phyloP scores from a whole-genome alignment of 1,284 basidiomycete species.

The Ceratobasidium sp. region DNA sequence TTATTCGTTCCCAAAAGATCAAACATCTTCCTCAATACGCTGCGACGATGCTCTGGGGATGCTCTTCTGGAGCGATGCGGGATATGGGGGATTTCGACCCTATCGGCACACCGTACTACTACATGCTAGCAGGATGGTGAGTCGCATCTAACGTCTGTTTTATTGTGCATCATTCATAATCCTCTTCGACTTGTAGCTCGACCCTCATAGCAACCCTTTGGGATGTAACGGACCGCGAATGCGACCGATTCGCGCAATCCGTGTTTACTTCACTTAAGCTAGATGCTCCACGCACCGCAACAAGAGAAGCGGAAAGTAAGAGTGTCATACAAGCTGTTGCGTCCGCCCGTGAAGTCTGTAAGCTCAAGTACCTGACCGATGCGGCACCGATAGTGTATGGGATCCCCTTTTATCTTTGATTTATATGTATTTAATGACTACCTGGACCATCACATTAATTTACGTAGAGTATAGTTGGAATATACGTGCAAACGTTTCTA shows the following conservation, averaged over 20 bases:
- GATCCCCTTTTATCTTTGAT: slow-evolving; percentile 81
- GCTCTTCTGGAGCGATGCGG: slow-evolving; percentile 89
- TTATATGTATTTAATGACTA: neutral
- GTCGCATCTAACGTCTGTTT: slow-evolving; percentile 56
- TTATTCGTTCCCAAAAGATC: slow-evolving; percentile 87
- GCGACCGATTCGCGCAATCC: slow-evolving; percentile 89
- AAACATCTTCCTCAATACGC: slow-evolving; percentile 86
- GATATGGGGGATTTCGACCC: slow-evolving; percentile 96
- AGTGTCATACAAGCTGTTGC: slow-evolving; percentile 80
- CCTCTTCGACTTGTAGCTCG: slow-evolving; percentile 69
- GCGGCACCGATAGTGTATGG: slow-evolving; percentile 96
- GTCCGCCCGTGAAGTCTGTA: slow-evolving; percentile 82
- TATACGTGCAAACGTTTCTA: no score
- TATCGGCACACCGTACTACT: slow-evolving; percentile 91
- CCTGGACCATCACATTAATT: neutral
- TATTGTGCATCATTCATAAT: neutral
- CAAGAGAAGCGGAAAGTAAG: slow-evolving; percentile 49
- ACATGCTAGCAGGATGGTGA: slow-evolving; percentile 96
- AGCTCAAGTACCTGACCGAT: slow-evolving; percentile 94
- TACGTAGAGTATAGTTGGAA: no score
- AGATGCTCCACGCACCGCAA: slow-evolving; percentile 57
- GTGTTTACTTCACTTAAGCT: slow-evolving; percentile 85
- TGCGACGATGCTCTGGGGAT: slow-evolving; percentile 98
- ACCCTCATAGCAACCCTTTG: slow-evolving; percentile 94
- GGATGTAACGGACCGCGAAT: slow-evolving; percentile 98